Evolutionary conservation across 352 stramenopile genomes (phyloP).

Genomic region (Blastocystis sp.): DNA sequence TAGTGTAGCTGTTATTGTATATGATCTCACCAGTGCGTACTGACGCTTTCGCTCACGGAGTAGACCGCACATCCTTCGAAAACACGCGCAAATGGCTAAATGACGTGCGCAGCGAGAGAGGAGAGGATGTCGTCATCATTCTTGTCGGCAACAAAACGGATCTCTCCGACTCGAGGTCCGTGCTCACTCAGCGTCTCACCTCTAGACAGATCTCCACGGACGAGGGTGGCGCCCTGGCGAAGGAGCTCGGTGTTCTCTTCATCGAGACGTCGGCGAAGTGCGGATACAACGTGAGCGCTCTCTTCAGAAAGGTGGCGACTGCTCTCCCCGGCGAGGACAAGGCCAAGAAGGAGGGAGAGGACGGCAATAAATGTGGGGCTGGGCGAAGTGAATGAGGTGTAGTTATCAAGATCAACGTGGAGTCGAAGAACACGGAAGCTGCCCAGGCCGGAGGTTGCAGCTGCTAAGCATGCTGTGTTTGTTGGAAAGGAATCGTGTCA

Average conservation of each 20-base stretch:
- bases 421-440: slow-evolving; percentile 55
- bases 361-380: slow-evolving; percentile 56
- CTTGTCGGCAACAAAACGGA: slow-evolving; percentile 99
- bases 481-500: slow-evolving; percentile 15
- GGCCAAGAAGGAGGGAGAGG: slow-evolving; percentile 63
- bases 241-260: slow-evolving; percentile 97
- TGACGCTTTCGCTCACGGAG: slow-evolving; percentile 31
- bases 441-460: slow-evolving; percentile 36
- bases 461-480: slow-evolving; percentile 64
- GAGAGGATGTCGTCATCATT: slow-evolving; percentile 98
- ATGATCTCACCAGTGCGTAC: slow-evolving; percentile 94
- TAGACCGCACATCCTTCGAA: slow-evolving; percentile 92
- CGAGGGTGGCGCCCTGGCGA: slow-evolving; percentile 95
- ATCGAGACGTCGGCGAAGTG: slow-evolving; percentile 99
- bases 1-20: slow-evolving; percentile 98
- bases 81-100: slow-evolving; percentile 99
- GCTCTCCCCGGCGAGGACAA: slow-evolving; percentile 86
- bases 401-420: slow-evolving; percentile 74
- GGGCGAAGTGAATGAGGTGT: neutral
- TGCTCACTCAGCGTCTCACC: slow-evolving; percentile 66
- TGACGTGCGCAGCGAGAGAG: slow-evolving; percentile 94
- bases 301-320: slow-evolving; percentile 97
- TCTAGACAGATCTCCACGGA: slow-evolving; percentile 91
- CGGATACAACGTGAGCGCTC: slow-evolving; percentile 90
- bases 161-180: slow-evolving; percentile 90